Evolutionary conservation across 345 rosid genomes (phyloP), one percentile per base, ranked within the genome.

Genomic region (Murraya paniculata): DNA sequence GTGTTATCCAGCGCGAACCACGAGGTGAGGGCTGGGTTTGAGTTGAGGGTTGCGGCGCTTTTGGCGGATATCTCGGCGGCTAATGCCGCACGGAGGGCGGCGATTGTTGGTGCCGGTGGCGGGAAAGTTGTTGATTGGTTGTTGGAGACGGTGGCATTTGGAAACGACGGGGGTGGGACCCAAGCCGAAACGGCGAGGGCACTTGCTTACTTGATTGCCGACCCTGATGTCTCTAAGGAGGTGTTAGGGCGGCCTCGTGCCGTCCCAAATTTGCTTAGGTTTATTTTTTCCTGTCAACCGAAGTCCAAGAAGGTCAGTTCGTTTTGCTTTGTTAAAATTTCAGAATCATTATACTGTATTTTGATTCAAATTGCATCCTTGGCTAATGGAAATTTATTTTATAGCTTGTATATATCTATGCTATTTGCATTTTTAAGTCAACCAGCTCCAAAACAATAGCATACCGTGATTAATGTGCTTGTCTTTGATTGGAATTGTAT

Each of bases 151-250:
- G 95, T 92, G 70, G 90, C 96, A 0, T 61, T 83, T 4, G 85
- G 89, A 1, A 79, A 82, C 0, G 97, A 91, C 39, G 93, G 89
- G 59, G 69, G 81, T 61, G 92, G 90, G 72, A 90, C 93, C 9
- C 99, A 94, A 89, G 99, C 94, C 3, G 99, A 96, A 86, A 91
- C 95, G 2, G 99, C 97, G 0, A 89, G 99, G 86, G 97, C 99
- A 22, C 85, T 96, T 56, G 96, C 98, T 4, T 96, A 85, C 83
- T 84, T 96, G 83, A 88, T 96, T 74, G 97, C 97, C 5, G 99
- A 96, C 80, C 93, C 97, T 2, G 80, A 85, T 57, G 97, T 96
- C 70, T 78, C 90, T 0, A 88, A 83, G 65, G 89, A 87, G 25
- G 98, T 95, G 74, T 84, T 96, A 4, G 97, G 90, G 68, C 90